These are phyloP conservation scores for Phoenix roebelenii DNA, from an alignment of 176 grass and related monocot genomes.

Conservation along the genomic window DNA sequence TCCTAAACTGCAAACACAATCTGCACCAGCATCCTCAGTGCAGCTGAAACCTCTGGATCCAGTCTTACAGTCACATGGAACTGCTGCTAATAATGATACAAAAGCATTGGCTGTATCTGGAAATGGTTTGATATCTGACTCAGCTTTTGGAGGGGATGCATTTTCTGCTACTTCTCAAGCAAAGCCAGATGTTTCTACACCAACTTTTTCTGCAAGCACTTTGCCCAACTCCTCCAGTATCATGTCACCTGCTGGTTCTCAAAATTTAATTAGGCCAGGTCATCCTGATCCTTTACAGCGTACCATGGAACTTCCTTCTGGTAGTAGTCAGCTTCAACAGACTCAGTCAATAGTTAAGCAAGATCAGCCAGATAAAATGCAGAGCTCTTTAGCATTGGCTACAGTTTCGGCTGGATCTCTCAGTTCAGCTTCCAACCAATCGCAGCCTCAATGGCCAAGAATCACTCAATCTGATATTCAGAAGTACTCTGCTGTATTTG, in stretches of 20 bases:
- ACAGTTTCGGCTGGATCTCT: slow-evolving; percentile 30
- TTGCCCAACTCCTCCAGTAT: slow-evolving; percentile 28
- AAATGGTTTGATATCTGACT: slow-evolving; percentile 52
- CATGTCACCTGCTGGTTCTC: slow-evolving; percentile 36
- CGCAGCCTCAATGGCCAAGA: slow-evolving; percentile 67
- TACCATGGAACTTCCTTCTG: slow-evolving; percentile 19
- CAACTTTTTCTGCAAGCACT: slow-evolving; percentile 21
- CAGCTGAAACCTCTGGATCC: slow-evolving; percentile 36
- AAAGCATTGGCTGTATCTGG: slow-evolving; percentile 59
- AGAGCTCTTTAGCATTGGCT: slow-evolving; percentile 20
- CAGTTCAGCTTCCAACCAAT: slow-evolving; percentile 31
- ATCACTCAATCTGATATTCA: slow-evolving; percentile 82
- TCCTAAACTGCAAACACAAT: slow-evolving; percentile 43
- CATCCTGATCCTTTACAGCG: slow-evolving; percentile 51
- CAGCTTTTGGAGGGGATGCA: slow-evolving; percentile 44
- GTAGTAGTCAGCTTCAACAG: slow-evolving; percentile 50
- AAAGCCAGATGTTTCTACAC: slow-evolving; percentile 28
- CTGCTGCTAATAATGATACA: slow-evolving; percentile 24
- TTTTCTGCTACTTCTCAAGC: slow-evolving; percentile 64
- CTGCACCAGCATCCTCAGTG: slow-evolving; percentile 43
- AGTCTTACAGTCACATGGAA: slow-evolving; percentile 20
- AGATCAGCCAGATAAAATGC: slow-evolving; percentile 10
- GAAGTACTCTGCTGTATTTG: slow-evolving; percentile 95
- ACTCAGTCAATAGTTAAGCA: slow-evolving; percentile 28
- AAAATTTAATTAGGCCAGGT: slow-evolving; percentile 39